Conservation (phyloP, 2,329 filamentous ascomycete species). For the Byssothecium circinans region DNA sequence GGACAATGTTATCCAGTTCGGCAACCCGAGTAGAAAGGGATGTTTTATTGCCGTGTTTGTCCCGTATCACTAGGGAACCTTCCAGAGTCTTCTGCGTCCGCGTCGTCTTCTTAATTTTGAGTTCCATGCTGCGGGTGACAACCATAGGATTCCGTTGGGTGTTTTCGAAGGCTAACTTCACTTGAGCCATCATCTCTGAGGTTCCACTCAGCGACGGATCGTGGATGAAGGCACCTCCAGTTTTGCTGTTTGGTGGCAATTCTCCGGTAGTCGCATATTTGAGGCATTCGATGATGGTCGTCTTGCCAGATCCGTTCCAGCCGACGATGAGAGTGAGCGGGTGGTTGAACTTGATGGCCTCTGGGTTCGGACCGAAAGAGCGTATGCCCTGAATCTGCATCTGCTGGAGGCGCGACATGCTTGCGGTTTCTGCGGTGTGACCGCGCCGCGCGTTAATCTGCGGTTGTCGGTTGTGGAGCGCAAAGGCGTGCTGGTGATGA, state of each 20-base stretch:
- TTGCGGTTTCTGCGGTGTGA: neutral
- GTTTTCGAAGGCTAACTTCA: slow-evolving; percentile 86
- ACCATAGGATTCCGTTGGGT: slow-evolving; percentile 80
- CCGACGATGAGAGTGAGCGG: slow-evolving; percentile 96
- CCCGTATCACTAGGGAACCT: slow-evolving; percentile 71
- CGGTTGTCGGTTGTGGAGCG: neutral
- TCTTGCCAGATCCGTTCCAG: slow-evolving; percentile 97
- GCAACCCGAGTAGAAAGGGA: slow-evolving; percentile 77
- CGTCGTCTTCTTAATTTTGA: slow-evolving; percentile 80
- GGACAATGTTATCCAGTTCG: slow-evolving; percentile 82
- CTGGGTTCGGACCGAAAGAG: slow-evolving; percentile 77
- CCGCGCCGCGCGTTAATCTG: neutral
- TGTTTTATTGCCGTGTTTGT: slow-evolving; percentile 77
- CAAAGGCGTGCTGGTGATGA: neutral
- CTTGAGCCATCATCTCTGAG: slow-evolving; percentile 85
- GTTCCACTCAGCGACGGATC: slow-evolving; percentile 91
- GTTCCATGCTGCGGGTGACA: slow-evolving; percentile 78
- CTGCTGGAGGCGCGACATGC: slow-evolving; percentile 74
- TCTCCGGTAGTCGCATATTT: slow-evolving; percentile 97
- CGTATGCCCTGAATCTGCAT: slow-evolving; percentile 81
- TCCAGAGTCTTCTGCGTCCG: slow-evolving; percentile 83
- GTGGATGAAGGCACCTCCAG: slow-evolving; percentile 90
- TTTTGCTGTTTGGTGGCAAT: slow-evolving; percentile 84
- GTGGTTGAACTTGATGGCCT: slow-evolving; percentile 84
- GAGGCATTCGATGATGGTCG: slow-evolving; percentile 97